These are phyloP conservation scores for Perkinsus marinus DNA, from an alignment of 169 alveolate species.

Conservation along the genomic window DNA sequence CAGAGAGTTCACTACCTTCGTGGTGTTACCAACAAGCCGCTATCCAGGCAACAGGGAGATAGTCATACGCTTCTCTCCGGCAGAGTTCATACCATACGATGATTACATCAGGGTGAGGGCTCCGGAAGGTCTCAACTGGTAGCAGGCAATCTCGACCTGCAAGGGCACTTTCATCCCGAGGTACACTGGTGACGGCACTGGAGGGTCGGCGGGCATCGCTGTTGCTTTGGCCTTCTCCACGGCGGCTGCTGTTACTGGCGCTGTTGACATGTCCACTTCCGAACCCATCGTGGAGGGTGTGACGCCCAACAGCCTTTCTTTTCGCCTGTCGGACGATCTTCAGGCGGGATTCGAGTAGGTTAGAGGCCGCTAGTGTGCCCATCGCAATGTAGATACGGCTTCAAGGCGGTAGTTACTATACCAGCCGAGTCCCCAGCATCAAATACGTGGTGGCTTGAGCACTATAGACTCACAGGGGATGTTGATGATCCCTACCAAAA, in stretches of 20 bases:
- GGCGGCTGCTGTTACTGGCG: neutral
- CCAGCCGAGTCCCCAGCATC: neutral
- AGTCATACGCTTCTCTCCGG: neutral
- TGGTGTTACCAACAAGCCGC: neutral
- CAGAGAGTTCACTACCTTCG: neutral
- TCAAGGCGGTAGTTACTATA: neutral
- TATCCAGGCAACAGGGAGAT: neutral
- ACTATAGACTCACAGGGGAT: conserved; percentile 1
- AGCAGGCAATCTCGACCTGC: neutral
- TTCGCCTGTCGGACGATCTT: neutral
- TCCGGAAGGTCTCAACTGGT: conserved; percentile 4
- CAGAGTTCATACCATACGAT: neutral
- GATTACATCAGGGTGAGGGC: neutral
- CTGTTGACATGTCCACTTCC: neutral
- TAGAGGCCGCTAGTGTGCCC: neutral
- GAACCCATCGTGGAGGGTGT: neutral
- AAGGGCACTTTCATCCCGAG: neutral
- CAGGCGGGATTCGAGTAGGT: conserved; percentile 1
- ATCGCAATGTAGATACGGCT: neutral
- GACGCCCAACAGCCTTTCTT: neutral
- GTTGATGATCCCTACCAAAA: neutral
- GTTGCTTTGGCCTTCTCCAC: neutral
- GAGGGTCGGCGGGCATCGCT: neutral
- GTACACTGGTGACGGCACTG: neutral
- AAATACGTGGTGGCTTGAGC: neutral